phyloP scores from a whole-genome alignment of 2,329 filamentous ascomycete species.

The Colletotrichum karsti region DNA sequence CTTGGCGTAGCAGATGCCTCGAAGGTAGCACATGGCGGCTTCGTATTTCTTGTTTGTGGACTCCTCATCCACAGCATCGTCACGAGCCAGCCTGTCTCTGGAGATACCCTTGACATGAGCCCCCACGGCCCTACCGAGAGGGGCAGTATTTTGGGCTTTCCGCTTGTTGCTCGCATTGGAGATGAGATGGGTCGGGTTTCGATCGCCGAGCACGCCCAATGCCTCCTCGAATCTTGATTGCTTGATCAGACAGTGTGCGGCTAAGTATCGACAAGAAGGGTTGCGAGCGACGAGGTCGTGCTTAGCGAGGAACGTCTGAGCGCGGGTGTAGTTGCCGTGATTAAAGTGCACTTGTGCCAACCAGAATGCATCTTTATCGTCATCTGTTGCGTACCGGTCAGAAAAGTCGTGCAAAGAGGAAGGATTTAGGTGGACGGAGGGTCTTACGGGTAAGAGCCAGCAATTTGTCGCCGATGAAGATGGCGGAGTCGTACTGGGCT shows the following conservation, averaged over 20 bases:
- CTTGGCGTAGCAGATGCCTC: slow-evolving; percentile 94
- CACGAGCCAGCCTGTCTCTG: slow-evolving; percentile 46
- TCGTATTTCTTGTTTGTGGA: slow-evolving; percentile 84
- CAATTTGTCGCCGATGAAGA: slow-evolving; percentile 97
- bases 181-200: slow-evolving; percentile 91
- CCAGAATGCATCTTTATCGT: slow-evolving; percentile 95
- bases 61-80: slow-evolving; percentile 67
- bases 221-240: slow-evolving; percentile 92
- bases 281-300: slow-evolving; percentile 85
- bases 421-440: neutral
- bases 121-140: slow-evolving; percentile 42
- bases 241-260: slow-evolving; percentile 93
- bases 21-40: slow-evolving; percentile 95
- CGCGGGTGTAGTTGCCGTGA: slow-evolving; percentile 92
- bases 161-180: slow-evolving; percentile 69
- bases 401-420: neutral
- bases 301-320: slow-evolving; percentile 84
- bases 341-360: slow-evolving; percentile 98
- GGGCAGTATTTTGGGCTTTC: slow-evolving; percentile 75
- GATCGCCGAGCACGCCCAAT: slow-evolving; percentile 84
- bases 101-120: slow-evolving; percentile 19
- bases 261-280: slow-evolving; percentile 89
- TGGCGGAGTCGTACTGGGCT: slow-evolving; percentile 94
- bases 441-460: slow-evolving; percentile 86
- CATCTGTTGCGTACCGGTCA: slow-evolving; percentile 64